Evolutionary conservation across 1,284 basidiomycete species (phyloP).

Genomic region (Moniliophthora roreri): DNA sequence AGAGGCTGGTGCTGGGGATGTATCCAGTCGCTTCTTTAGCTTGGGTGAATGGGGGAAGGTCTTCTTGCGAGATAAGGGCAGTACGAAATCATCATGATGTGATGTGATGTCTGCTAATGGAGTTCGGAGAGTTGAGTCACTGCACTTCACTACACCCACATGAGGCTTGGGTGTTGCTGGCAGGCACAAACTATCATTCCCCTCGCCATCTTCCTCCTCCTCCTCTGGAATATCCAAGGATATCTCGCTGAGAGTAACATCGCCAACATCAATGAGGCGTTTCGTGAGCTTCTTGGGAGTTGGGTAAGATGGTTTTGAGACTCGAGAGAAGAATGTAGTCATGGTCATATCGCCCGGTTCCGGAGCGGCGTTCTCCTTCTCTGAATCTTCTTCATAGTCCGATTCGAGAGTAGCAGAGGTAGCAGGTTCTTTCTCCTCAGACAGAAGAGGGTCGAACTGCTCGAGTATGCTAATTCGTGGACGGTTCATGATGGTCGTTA

Average conservation of each 20-base stretch:
- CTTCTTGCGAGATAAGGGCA: slow-evolving; percentile 31
- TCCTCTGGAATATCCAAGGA: slow-evolving; percentile 30
- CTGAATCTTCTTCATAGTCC: slow-evolving; percentile 36
- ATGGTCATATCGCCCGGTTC: slow-evolving; percentile 35
- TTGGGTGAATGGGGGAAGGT: slow-evolving; percentile 20
- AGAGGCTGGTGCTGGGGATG: slow-evolving; percentile 6
- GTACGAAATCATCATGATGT: slow-evolving; percentile 18
- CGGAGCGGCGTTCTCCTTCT: slow-evolving; percentile 60
- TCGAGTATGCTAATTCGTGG: slow-evolving; percentile 48
- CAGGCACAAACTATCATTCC: slow-evolving; percentile 13
- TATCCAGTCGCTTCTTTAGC: slow-evolving; percentile 19
- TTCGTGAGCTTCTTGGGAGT: slow-evolving; percentile 40
- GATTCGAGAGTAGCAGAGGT: slow-evolving; percentile 16
- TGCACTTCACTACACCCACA: not conserved
- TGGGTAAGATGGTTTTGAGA: slow-evolving; percentile 31
- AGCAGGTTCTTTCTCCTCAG: slow-evolving; percentile 7
- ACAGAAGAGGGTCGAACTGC: slow-evolving; percentile 56
- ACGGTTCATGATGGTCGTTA: slow-evolving; percentile 25
- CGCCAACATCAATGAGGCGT: slow-evolving; percentile 61
- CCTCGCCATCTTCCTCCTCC: slow-evolving; percentile 26
- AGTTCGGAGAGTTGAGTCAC: slow-evolving; percentile 25
- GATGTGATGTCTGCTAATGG: slow-evolving; percentile 1
- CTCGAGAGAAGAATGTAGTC: slow-evolving; percentile 49
- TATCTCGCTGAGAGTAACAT: slow-evolving; percentile 36
- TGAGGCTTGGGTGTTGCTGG: slow-evolving; percentile 22